These are phyloP conservation scores for Poa annua DNA, from an alignment of 176 grass and related monocot species.

Conservation along the genomic window DNA sequence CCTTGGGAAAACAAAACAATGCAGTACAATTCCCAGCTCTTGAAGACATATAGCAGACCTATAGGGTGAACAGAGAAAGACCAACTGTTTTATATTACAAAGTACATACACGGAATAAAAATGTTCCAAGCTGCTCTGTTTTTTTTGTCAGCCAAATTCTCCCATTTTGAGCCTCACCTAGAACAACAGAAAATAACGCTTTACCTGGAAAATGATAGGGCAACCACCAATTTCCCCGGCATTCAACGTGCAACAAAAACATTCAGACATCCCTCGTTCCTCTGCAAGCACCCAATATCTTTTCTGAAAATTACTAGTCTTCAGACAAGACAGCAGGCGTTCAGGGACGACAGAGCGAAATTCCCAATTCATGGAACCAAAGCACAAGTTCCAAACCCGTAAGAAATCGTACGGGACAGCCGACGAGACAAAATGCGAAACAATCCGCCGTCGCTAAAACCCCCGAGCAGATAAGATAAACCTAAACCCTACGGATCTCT, in stretches of 20 bases:
- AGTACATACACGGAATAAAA: neutral
- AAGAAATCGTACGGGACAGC: neutral
- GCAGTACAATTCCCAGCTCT: neutral
- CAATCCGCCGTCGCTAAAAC: neutral
- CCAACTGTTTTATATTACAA: neutral
- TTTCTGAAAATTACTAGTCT: neutral
- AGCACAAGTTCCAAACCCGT: neutral
- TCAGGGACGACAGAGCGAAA: neutral
- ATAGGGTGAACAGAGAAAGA: neutral
- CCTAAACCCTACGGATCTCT: constrained; percentile 32
- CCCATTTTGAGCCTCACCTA: neutral
- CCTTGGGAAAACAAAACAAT: constrained; percentile 19
- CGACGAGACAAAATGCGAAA: neutral
- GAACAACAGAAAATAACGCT: neutral
- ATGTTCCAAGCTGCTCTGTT: neutral
- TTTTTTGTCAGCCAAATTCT: neutral
- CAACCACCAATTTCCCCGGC: neutral
- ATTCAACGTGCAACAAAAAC: neutral
- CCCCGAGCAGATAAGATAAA: constrained; percentile 12
- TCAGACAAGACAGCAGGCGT: neutral
- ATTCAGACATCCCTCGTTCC: neutral
- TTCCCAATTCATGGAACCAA: neutral
- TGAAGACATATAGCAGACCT: neutral
- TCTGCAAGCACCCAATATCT: neutral
- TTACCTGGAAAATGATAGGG: neutral